Evolutionary conservation across 192 early-diverging fungal genomes (phyloP).

Genomic region (Anaeromyces robustus): DNA sequence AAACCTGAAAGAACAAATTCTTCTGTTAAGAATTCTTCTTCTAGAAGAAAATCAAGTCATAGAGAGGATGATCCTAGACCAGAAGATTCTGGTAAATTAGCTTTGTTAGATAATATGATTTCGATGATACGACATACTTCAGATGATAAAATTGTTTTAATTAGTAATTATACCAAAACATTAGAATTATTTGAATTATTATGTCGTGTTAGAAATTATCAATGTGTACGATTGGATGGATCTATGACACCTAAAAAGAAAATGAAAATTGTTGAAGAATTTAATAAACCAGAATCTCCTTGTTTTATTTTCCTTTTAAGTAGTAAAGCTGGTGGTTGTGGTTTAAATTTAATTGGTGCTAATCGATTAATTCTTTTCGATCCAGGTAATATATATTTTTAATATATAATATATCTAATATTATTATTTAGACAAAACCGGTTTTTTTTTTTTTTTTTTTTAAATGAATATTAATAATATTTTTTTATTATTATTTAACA

Average conservation of each 20-base stretch:
- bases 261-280: conserved; percentile 87
- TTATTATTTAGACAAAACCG: too few species aligned
- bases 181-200: conserved; percentile 85
- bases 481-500: background rate
- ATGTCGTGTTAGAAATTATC: conserved; percentile 56
- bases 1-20: background rate
- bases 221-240: conserved; percentile 76
- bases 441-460: too few species aligned
- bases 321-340: conserved; percentile 97
- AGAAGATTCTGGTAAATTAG: conserved; percentile 83
- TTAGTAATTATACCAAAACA: conserved; percentile 98
- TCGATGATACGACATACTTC: conserved; percentile 22
- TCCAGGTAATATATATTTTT: conserved; percentile 8
- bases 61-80: conserved; percentile 10
- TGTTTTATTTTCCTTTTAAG: conserved; percentile 87
- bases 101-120: conserved; percentile 27
- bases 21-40: conserved; percentile 17
- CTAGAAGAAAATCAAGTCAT: conserved; percentile 10
- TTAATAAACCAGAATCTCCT: conserved; percentile 74
- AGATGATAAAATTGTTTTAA: conserved; percentile 91
- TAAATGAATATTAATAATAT: too few species aligned
- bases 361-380: conserved; percentile 91
- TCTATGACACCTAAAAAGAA: conserved; percentile 80
- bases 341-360: conserved; percentile 94
- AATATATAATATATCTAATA: background rate